These are phyloP conservation scores for Yamadazyma spencermartinsiae DNA, from an alignment of 1,139 yeast genomes.

Conservation along the genomic window DNA sequence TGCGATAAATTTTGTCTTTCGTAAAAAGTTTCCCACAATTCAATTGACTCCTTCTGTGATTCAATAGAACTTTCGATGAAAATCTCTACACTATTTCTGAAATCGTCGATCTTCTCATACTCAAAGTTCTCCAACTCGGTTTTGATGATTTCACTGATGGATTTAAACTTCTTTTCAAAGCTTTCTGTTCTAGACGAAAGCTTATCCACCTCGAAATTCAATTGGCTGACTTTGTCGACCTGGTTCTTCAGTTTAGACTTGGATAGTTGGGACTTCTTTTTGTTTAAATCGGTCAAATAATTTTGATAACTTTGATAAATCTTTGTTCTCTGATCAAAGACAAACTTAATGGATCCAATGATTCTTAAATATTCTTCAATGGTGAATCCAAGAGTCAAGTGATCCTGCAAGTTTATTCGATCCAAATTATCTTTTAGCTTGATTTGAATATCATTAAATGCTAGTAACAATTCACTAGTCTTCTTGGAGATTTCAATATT, in stretches of 20 bases:
- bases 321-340: slow-evolving; percentile 75
- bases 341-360: slow-evolving; percentile 71
- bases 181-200: slow-evolving; percentile 58
- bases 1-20: slow-evolving; percentile 41
- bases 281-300: slow-evolving; percentile 41
- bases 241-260: slow-evolving; percentile 62
- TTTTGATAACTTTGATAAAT: slow-evolving; percentile 61
- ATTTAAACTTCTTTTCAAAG: slow-evolving; percentile 59
- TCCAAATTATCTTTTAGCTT: slow-evolving; percentile 75
- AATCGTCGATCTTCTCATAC: slow-evolving; percentile 75
- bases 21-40: slow-evolving; percentile 90
- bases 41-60: slow-evolving; percentile 92
- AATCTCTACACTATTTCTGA: slow-evolving; percentile 86
- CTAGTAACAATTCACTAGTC: slow-evolving; percentile 53
- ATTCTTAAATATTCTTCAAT: slow-evolving; percentile 84
- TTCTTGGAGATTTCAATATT: slow-evolving; percentile 73
- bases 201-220: slow-evolving; percentile 58
- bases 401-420: slow-evolving; percentile 81
- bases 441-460: slow-evolving; percentile 70
- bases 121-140: slow-evolving; percentile 71
- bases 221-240: slow-evolving; percentile 56
- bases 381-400: slow-evolving; percentile 82
- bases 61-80: slow-evolving; percentile 90
- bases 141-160: slow-evolving; percentile 64
- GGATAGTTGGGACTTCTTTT: slow-evolving; percentile 51